phyloP scores from a whole-genome alignment of 2,329 filamentous ascomycete species.

The Ophiostoma ulmi region DNA sequence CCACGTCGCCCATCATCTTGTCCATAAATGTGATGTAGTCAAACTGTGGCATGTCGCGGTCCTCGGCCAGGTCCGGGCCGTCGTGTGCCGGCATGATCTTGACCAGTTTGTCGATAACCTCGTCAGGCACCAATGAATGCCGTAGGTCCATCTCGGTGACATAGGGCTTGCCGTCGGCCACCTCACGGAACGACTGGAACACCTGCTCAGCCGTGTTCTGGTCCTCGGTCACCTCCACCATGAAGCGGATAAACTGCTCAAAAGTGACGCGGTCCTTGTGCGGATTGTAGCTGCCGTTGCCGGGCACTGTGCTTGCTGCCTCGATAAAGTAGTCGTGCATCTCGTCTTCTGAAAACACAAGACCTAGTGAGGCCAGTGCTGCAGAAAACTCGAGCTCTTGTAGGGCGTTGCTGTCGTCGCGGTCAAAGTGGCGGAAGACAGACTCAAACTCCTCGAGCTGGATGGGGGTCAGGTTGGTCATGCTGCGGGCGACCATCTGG shows the following conservation, averaged over 20 bases:
- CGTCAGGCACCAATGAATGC: constrained; percentile 91
- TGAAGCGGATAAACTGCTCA: constrained; percentile 98
- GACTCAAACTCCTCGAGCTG: constrained; percentile 98
- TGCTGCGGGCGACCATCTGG: constrained; percentile 94
- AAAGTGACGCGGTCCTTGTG: constrained; percentile 77
- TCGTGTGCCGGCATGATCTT: constrained; percentile 79
- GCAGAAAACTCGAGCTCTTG: constrained; percentile 95
- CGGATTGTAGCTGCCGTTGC: constrained; percentile 6
- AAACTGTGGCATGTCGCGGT: constrained; percentile 79
- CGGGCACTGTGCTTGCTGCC: constrained; percentile 55
- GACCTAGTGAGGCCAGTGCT: constrained; percentile 84
- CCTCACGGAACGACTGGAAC: constrained; percentile 94
- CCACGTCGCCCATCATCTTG: constrained; percentile 56
- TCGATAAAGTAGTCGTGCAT: constrained; percentile 94
- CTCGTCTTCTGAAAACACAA: constrained; percentile 95
- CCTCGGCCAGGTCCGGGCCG: constrained; percentile 78
- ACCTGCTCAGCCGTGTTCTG: constrained; percentile 98
- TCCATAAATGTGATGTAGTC: constrained; percentile 99
- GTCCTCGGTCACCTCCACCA: constrained; percentile 98
- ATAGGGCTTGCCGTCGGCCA: constrained; percentile 97
- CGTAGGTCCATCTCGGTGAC: constrained; percentile 96
- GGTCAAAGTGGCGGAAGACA: constrained; percentile 96
- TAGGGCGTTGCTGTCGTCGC: constrained; percentile 82
- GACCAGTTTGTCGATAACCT: constrained; percentile 89
- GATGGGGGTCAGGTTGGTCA: constrained; percentile 98